Base-by-base conservation (phyloP, 1,284 basidiomycete genomes). In the Porogramme epimiltina region DNA sequence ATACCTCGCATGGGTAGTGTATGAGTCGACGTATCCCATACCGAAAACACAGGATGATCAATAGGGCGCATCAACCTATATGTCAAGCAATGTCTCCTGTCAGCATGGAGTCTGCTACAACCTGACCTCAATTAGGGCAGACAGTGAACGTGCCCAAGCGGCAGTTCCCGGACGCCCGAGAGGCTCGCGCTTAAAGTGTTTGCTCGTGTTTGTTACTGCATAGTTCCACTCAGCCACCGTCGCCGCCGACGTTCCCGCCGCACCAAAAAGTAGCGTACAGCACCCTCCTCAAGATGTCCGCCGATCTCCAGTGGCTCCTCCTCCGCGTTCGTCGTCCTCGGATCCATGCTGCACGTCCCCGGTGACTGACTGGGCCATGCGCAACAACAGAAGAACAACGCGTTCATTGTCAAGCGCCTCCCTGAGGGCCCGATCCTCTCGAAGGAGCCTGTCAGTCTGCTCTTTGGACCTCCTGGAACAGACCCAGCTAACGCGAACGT, bases 291-390 rank as follows among this genome's bases (percentile, higher is more conserved):
- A 81, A 74, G 67, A 89, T 89, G 87, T 89, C 89, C 63, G 66
- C 72, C 75, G 92, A 95, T 73, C 89, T 95, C 72, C 81, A 93
- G 77, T 95, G 93, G 93, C 85, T 93, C 70, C 87, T 95, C 62
- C 71, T 94, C 73, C 90, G 93, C 66, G 89, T 91, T 65, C 66
- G 87, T 83, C 38, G 39, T 31, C 18, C 18, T 22, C 19, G 45
- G 18, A 22, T 33, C 18, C 15, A 10, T 18, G 25, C 49, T 25
- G 43, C 26, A 39, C 40, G 23, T 26, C 22, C 16, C 23, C 18
- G 9, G 43, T 42, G 36, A 40, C 54, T 56, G 34, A 56, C 42
- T 26, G 43, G 51, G 28, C 37, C 49, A 2, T 49, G 28, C 42
- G 37, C 47, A 40, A 11, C 41, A 26, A 42, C 65, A 92, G 88